These are phyloP conservation scores for Zhuliangozyma blackwelliae DNA, from an alignment of 1,139 yeast species.

Conservation along the genomic window DNA sequence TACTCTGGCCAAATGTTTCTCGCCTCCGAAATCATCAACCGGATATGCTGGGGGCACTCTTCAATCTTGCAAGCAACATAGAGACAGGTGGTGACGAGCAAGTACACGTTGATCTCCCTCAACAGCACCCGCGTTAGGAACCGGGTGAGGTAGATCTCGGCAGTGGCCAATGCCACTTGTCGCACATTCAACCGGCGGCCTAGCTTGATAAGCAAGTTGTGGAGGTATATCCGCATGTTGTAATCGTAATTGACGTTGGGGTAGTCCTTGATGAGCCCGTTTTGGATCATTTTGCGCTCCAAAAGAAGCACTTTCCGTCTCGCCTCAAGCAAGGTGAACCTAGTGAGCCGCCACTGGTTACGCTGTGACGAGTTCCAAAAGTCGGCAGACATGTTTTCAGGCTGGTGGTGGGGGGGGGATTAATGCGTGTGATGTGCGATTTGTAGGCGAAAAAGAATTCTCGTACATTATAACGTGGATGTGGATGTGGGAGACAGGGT, in stretches of 20 bases:
- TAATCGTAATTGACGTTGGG: conserved; percentile 50
- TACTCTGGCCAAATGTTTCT: conserved; percentile 92
- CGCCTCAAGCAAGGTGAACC: conserved; percentile 36
- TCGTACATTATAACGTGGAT: too few relatives aligned
- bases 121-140: conserved; percentile 70
- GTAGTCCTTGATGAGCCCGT: conserved; percentile 42
- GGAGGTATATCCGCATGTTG: conserved; percentile 65
- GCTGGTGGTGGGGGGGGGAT: background rate
- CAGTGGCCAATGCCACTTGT: conserved; percentile 83
- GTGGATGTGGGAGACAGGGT: too few relatives aligned
- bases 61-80: conserved; percentile 92
- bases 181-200: conserved; percentile 76
- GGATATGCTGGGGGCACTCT: conserved; percentile 91
- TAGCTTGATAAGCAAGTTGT: conserved; percentile 63
- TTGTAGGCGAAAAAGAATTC: too few relatives aligned
- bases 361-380: conserved; percentile 47
- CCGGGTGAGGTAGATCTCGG: conserved; percentile 76
- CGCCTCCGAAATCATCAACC: conserved; percentile 80
- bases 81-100: conserved; percentile 77
- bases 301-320: conserved; percentile 35
- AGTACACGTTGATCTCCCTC: conserved; percentile 76
- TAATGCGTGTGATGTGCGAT: too few relatives aligned
- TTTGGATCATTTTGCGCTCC: conserved; percentile 45
- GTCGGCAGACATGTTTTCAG: conserved; percentile 39
- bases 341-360: conserved; percentile 39